Evolutionary conservation across 768 basidiomycete genomes (phyloP).

Genomic region (Dentipellis sp.): DNA sequence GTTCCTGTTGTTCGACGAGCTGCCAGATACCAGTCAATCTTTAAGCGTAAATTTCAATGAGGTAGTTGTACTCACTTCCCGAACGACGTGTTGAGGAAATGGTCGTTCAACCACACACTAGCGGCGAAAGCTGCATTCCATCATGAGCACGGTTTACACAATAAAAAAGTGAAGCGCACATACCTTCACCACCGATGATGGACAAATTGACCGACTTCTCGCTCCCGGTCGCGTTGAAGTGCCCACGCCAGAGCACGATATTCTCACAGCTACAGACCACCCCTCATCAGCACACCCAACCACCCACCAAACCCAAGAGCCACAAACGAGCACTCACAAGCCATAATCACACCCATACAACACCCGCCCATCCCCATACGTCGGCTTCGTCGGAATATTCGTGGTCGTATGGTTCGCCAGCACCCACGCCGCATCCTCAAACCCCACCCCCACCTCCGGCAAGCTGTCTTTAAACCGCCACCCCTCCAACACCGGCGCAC

Average conservation of each 20-base stretch:
- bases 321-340: constrained; percentile 37
- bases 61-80: constrained; percentile 46
- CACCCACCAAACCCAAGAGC: neutral
- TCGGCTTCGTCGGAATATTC: constrained; percentile 59
- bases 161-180: neutral
- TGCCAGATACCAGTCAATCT: constrained; percentile 16
- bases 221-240: constrained; percentile 54
- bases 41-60: neutral
- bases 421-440: constrained; percentile 58
- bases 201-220: constrained; percentile 64
- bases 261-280: constrained; percentile 71
- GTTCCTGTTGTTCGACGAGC: constrained; percentile 57
- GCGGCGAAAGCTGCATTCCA: constrained; percentile 58
- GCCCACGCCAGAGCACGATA: constrained; percentile 72
- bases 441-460: constrained; percentile 52
- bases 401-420: constrained; percentile 64
- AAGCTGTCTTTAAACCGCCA: constrained; percentile 75
- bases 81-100: constrained; percentile 63
- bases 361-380: constrained; percentile 68
- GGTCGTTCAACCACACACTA: constrained; percentile 70
- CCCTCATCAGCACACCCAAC: neutral
- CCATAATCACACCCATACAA: constrained; percentile 84
- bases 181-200: constrained; percentile 76
- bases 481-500: constrained; percentile 40
- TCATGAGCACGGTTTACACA: neutral